These are phyloP conservation scores for Pseudogymnoascus sp. DNA, from an alignment of 2,329 filamentous ascomycete genomes.

Conservation along the genomic window DNA sequence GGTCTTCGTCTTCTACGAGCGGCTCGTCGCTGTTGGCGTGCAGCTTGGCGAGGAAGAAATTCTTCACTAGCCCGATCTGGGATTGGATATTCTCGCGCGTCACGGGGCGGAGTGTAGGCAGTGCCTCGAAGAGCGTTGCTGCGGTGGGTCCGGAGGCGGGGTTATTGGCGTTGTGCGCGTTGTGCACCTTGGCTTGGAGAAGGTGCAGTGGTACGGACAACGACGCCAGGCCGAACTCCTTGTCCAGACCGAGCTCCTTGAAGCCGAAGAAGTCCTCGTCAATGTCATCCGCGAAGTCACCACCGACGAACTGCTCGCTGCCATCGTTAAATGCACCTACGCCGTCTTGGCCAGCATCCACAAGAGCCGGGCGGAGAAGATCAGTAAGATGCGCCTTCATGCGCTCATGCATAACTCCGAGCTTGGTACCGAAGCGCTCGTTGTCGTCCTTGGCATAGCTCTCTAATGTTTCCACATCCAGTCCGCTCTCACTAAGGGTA, in stretches of 20 bases:
- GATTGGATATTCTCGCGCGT: constrained; percentile 68
- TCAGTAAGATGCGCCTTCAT: constrained; percentile 94
- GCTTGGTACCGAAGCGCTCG: constrained; percentile 73
- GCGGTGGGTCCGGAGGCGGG: constrained; percentile 49
- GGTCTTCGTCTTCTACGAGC: constrained; percentile 86
- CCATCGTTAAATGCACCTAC: constrained; percentile 91
- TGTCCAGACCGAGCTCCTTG: constrained; percentile 85
- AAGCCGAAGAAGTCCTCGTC: constrained; percentile 99
- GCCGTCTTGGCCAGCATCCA: constrained; percentile 73
- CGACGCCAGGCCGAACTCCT: constrained; percentile 79
- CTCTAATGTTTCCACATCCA: constrained; percentile 74
- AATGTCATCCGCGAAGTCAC: constrained; percentile 95
- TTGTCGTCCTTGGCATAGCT: constrained; percentile 86
- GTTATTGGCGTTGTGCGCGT: constrained; percentile 70
- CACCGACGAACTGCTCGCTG: constrained; percentile 91
- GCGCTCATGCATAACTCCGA: constrained; percentile 80
- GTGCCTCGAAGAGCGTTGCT: constrained; percentile 47
- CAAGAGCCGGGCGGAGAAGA: constrained; percentile 79
- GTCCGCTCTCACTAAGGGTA: constrained; percentile 73
- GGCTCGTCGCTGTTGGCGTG: constrained; percentile 75
- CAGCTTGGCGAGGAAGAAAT: constrained; percentile 86
- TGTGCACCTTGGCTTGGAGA: constrained; percentile 83
- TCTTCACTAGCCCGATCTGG: constrained; percentile 80
- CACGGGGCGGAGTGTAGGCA: constrained; percentile 67
- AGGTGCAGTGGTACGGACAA: constrained; percentile 90